phyloP scores from a whole-genome alignment of 305 asterid genomes.

The Rubia occidens region DNA sequence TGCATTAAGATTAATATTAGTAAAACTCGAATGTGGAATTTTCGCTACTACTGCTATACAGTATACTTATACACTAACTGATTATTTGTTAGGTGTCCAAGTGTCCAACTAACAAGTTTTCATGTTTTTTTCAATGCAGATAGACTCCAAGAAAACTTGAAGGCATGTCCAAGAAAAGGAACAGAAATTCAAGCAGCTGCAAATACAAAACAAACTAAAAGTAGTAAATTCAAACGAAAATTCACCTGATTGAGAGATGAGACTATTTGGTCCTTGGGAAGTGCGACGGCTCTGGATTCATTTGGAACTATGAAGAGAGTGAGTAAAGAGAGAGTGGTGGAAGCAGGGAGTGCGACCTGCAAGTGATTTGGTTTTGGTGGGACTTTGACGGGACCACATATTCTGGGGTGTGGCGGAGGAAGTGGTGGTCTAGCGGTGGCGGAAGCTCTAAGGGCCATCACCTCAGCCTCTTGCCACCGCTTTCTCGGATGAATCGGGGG shows the following conservation, averaged over 20 bases:
- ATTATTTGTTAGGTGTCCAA: neutral
- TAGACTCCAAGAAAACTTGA: neutral
- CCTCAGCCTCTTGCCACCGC: constrained; percentile 26
- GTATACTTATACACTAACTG: neutral
- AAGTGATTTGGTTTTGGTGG: constrained; percentile 28
- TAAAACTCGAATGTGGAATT: neutral
- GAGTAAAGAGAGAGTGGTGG: constrained; percentile 49
- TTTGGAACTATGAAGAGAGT: constrained; percentile 44
- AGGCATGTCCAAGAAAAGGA: no score
- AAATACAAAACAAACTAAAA: neutral
- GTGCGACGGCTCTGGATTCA: constrained; percentile 59
- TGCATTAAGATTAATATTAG: neutral
- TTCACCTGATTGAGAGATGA: constrained; percentile 81
- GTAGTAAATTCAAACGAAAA: neutral
- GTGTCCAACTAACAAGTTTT: no score
- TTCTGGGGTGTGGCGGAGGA: constrained; percentile 25
- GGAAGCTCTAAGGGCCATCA: constrained; percentile 80
- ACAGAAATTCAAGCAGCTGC: neutral
- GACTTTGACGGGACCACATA: constrained; percentile 24
- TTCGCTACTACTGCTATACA: neutral
- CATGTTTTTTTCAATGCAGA: neutral
- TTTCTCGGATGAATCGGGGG: neutral
- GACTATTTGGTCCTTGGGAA: constrained; percentile 73
- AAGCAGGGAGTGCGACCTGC: constrained; percentile 34
- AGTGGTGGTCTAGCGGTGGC: constrained; percentile 54